Base-by-base conservation (phyloP, 2,329 filamentous ascomycete genomes). In the Fusarium tanahbumbuense region DNA sequence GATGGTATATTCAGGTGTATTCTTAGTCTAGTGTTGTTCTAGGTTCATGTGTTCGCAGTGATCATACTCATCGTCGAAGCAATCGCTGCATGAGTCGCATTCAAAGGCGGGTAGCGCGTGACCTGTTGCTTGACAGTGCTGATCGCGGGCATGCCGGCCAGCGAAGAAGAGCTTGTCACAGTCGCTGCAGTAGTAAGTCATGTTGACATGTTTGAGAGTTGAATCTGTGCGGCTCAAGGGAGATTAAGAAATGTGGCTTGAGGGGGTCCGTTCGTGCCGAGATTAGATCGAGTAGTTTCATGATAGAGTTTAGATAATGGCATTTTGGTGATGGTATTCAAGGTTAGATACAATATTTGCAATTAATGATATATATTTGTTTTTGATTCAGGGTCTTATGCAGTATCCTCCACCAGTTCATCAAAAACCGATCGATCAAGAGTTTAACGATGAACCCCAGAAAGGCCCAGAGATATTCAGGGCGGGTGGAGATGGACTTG, bases 11-110 rank as follows among this genome's bases (percentile, higher is more conserved):
- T 76, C 64, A 12, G 60, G 67, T 1, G 42, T 32, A 27, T 56
- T 42, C 0, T 7, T 6, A 12, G 20, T 5, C 73, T 75, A 80
- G 54, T 83, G 80, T 4, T 71, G 55, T 4, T 58, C 20, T 8
- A 50, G 60, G 18, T 71, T 32, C 78, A 80, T 81, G 56, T 81
- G 79, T n/a, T 76, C 64, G 1, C 49, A 4, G 8, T 67, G 56
- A 8, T 75, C 76, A 10, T 57, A 27, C 10, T 72, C 46, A 20
- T 61, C 65, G 22, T 50, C n/a, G 30, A 78, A 80, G 32, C 55
- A 74, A 1, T 69, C 45, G 15, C 61, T 49, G 47, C 78, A 79
- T 1, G 46, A 69, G n/a, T 76, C 72, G 53, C 79, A 81, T 48
- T 80, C 76, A 40, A 74, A 72, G 0, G 48, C 32, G 13, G 74